Percentiles rank a stretch among this genome's conserved stretches.
Conservation (phyloP, 1,284 basidiomycete genomes). For the Hortiboletus rubellus region DNA sequence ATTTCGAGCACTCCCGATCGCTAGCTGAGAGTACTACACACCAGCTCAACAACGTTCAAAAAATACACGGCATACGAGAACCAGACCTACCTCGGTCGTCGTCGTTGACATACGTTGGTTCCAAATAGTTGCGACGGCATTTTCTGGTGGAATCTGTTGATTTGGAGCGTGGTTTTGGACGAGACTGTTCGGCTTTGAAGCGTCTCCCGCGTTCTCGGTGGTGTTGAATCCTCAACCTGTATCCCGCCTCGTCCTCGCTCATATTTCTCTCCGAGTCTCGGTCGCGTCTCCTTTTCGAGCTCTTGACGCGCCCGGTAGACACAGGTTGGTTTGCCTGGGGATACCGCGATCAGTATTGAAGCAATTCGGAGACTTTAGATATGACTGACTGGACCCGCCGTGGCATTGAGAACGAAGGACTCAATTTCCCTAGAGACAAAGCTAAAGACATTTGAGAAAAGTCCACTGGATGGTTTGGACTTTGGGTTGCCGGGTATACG, state of each 20-base stretch:
- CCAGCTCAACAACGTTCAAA: slow-evolving; percentile 3
- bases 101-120: slow-evolving; percentile 3
- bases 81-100: slow-evolving; percentile 21
- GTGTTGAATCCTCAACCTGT: slow-evolving; percentile 7
- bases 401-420: slow-evolving; percentile 66
- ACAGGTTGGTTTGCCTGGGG: slow-evolving; percentile 16
- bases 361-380: not conserved
- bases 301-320: slow-evolving; percentile 12
- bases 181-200: slow-evolving; percentile 8
- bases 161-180: slow-evolving; percentile 24
- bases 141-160: slow-evolving; percentile 15
- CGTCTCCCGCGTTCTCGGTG: slow-evolving; percentile 12
- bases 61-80: not conserved
- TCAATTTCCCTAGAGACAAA: slow-evolving; percentile 71
- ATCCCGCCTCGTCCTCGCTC: slow-evolving; percentile 17
- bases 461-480: slow-evolving; percentile 31
- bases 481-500: slow-evolving; percentile 1
- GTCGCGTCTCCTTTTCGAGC: slow-evolving; percentile 3
- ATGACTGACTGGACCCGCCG: slow-evolving; percentile 40
- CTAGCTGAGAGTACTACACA: slow-evolving; percentile 24
- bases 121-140: slow-evolving; percentile 4
- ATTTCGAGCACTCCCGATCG: slow-evolving; percentile 24
- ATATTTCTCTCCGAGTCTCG: slow-evolving; percentile 8
- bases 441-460: slow-evolving; percentile 63
- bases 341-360: slow-evolving; percentile 6